Evolutionary conservation across 805 yeast genomes (phyloP), one percentile per base, ranked within the genome.

Genomic region (Millerago galiae): DNA sequence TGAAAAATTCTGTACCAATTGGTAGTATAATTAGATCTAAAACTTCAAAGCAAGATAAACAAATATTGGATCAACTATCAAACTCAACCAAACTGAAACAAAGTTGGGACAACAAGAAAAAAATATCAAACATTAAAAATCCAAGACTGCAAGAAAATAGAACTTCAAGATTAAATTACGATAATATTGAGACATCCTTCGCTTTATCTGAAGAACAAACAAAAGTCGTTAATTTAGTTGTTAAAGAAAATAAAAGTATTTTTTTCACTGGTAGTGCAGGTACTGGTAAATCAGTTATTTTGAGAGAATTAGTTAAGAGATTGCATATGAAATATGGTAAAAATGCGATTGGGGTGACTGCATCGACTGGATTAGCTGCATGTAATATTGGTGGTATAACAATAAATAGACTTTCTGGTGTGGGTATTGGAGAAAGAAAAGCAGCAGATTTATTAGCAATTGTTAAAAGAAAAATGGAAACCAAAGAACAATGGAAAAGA

Each of bases 311-410:
- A 24, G 88, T 93, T 16, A 56, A 64, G 15, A 68, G 71, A 24
- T 62, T 88, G 38, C 61, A 62, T 15, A 46, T 52, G 1, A 65
- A 71, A 35, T 70, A 76, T 57, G 66, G 69, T 3, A 55, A 60
- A 2, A 67, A 67, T 11, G 61, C 68, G 0, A 86, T 93, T 4
- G 96, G 95, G 0, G 79, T 93, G 4, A 88, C 98, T 0, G 99
- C 99, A 0, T 85, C 96, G 0, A 93, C 99, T 0, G 99, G 99
- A 1, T 67, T 93, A 47, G 99, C 99, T 0, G 99, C 97, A 0
- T 83, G 88, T 34, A 88, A 89, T 54, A 84, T 93, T 52, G 95
- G 95, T 2, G 99, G 99, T 18, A 76, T 74, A 26, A 93, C 99
- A 0, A 68, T 93, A 25, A 95, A 91, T 60, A 72, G 84, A 54